Conservation (phyloP, 306 rosid genomes). For the Medicago lupulina region DNA sequence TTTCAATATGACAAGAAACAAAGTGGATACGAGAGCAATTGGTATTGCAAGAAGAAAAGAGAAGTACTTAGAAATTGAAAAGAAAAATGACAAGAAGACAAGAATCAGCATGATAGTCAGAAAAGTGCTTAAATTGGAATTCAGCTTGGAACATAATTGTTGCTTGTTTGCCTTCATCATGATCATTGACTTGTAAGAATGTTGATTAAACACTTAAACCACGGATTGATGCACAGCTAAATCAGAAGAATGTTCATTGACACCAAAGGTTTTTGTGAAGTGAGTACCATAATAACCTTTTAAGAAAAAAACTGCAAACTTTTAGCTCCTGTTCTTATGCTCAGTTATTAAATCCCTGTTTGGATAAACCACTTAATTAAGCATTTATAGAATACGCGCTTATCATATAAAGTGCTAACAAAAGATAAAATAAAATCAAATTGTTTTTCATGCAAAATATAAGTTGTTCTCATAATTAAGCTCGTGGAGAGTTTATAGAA, state of each 20-base stretch:
- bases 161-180: slow-evolving; percentile 55
- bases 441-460: too few relatives aligned
- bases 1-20: slow-evolving; percentile 51
- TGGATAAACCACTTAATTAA: too few relatives aligned
- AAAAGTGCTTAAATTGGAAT: slow-evolving; percentile 35
- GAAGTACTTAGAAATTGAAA: slow-evolving; percentile 46
- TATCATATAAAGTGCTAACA: too few relatives aligned
- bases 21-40: slow-evolving; percentile 48
- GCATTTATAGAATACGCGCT: too few relatives aligned
- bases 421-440: too few relatives aligned
- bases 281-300: slow-evolving; percentile 41
- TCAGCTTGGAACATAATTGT: slow-evolving; percentile 30
- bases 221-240: neutral
- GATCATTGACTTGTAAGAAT: slow-evolving; percentile 23
- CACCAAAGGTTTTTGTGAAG: neutral
- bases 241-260: slow-evolving; percentile 6
- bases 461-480: too few relatives aligned
- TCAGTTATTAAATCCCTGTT: too few relatives aligned
- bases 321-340: neutral
- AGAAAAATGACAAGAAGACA: slow-evolving; percentile 45
- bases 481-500: too few relatives aligned
- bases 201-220: neutral
- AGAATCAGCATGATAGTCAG: slow-evolving; percentile 43
- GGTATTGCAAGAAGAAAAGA: slow-evolving; percentile 51
- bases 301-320: slow-evolving; percentile 28